Base-by-base conservation (phyloP, 2,329 filamentous ascomycete species). In the Pseudophaeomoniella oleicola region DNA sequence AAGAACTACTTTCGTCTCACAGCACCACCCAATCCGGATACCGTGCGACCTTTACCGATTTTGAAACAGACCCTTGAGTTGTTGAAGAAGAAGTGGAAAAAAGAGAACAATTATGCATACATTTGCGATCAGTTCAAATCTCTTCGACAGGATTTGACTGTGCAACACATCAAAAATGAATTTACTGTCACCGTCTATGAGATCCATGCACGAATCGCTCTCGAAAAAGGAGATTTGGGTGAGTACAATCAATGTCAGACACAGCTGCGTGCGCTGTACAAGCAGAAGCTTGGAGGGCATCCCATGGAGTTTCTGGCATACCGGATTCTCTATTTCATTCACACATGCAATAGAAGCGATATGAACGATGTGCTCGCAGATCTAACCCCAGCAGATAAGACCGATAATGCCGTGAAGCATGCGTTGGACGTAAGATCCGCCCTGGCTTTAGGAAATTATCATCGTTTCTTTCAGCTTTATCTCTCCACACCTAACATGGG, bases 221-320 rank as follows among this genome's bases (percentile, higher is more conserved):
- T 98, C 61, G 88, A 98, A 63, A 94, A 92, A 72, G 86, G 83
- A 64, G 90, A 98, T 69, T 75, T 96, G 68, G 88, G 90, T 98
- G 90, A 98, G 90, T 98, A 98, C 90, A 98, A 98, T 69, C 90
- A 98, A 72, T 98, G 90, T 63, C 90, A 98, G 69, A 96, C 90
- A 53, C 90, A 98, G 66, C 71, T 98, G 56, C 84, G 85, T 60
- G 85, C 81, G 46, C 68, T 98, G 52, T 96, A 98, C 63, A 75
- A 75, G 58, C 75, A 84, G 64, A 81, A 83, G 48, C 67, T 94
- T 57, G 84, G 84, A 55, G 90, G 88, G 52, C 86, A 87, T 60
- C 77, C 83, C 55, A 78, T 83, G 64, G 90, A 98, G 63, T 98
- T 98, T 66, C 90, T 90, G 74, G 90, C 88, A 46, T 98, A 98